These are phyloP conservation scores for Fulvia fulva DNA, from an alignment of 2,329 filamentous ascomycete species.

Conservation along the genomic window DNA sequence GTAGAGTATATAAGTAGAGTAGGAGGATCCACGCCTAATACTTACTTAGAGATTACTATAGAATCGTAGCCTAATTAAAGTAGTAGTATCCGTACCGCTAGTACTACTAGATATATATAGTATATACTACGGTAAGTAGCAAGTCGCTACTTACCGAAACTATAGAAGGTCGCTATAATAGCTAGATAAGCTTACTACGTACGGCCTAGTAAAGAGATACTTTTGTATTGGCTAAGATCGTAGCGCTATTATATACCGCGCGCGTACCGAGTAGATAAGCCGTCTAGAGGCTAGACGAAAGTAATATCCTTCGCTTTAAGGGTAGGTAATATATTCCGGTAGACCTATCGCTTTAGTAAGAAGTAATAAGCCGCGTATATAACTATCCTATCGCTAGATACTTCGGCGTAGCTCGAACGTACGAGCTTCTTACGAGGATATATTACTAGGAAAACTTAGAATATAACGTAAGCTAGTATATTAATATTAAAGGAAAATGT, in stretches of 20 bases:
- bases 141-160: slow-evolving; percentile 5
- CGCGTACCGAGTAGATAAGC: background rate
- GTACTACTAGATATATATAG: slow-evolving; percentile 6
- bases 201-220: background rate
- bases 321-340: background rate
- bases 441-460: slow-evolving; percentile 4
- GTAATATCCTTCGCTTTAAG: background rate
- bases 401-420: slow-evolving; percentile 4
- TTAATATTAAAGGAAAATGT: too few species aligned
- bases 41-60: background rate
- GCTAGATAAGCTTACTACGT: background rate
- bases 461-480: background rate
- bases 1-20: background rate
- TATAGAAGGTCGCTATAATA: slow-evolving; percentile 1
- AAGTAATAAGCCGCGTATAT: background rate
- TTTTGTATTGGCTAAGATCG: background rate
- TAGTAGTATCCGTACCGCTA: background rate
- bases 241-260: background rate
- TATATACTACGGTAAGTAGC: slow-evolving; percentile 7
- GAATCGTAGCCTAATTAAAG: background rate
- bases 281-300: background rate
- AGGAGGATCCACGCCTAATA: background rate
- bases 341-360: background rate
- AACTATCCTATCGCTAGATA: slow-evolving; percentile 4
- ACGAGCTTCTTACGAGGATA: background rate